These are phyloP conservation scores for Triticum dicoccoides DNA, from an alignment of 176 grass and related monocot genomes.

Conservation along the genomic window DNA sequence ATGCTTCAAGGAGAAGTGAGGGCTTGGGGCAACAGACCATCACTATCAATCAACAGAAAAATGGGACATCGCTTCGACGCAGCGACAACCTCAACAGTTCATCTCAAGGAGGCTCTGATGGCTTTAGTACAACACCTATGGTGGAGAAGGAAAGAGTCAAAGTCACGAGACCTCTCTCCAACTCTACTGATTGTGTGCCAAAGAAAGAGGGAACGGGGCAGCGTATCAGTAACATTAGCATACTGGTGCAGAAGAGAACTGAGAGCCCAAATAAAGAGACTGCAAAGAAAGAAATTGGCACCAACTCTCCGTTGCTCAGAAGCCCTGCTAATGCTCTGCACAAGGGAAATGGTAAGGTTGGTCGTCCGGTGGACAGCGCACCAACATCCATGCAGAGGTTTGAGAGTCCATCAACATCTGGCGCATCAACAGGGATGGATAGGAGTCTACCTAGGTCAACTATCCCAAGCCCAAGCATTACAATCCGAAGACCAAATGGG, in stretches of 20 bases:
- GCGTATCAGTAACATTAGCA: conserved; percentile 50
- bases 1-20: conserved; percentile 45
- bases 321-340: conserved; percentile 34
- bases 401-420: conserved; percentile 38
- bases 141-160: conserved; percentile 45
- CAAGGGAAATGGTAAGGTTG: conserved; percentile 54
- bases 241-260: conserved; percentile 53
- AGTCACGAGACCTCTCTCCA: conserved; percentile 30
- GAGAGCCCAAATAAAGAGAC: conserved; percentile 41
- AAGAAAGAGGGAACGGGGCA: conserved; percentile 48
- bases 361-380: conserved; percentile 33
- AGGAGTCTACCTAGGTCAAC: conserved; percentile 45
- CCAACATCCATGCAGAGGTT: conserved; percentile 34
- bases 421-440: conserved; percentile 29
- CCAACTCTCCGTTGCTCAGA: conserved; percentile 25
- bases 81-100: conserved; percentile 21
- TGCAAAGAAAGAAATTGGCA: conserved; percentile 37
- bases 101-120: conserved; percentile 36
- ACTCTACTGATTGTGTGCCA: conserved; percentile 28
- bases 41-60: conserved; percentile 48
- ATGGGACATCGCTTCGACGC: conserved; percentile 42
- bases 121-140: conserved; percentile 23
- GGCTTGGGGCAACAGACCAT: conserved; percentile 34
- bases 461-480: conserved; percentile 53
- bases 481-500: conserved; percentile 60